Evolutionary conservation across 768 basidiomycete genomes (phyloP).

Genomic region (Termitomyces sp.): DNA sequence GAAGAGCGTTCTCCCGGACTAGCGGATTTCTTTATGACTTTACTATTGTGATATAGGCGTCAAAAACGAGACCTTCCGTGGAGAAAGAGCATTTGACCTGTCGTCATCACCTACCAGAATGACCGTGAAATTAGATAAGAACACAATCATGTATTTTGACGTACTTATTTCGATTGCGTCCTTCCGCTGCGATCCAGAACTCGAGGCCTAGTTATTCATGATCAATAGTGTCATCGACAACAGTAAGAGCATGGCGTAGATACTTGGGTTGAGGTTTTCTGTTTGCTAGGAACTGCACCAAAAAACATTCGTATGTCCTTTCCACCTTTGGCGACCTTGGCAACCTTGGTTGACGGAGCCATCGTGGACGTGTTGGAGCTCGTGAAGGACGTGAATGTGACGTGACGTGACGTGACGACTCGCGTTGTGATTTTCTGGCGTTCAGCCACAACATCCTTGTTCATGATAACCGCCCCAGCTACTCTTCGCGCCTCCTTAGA

Average conservation of each 20-base stretch:
- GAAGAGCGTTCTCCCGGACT: not conserved
- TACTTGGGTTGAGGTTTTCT: slow-evolving; percentile 8
- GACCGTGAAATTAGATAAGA: not conserved
- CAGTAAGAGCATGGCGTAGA: not conserved
- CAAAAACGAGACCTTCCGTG: not conserved
- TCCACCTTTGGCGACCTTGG: slow-evolving; percentile 25
- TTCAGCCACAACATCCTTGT: slow-evolving; percentile 1
- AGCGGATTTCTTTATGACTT: slow-evolving; percentile 1
- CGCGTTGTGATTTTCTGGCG: not conserved
- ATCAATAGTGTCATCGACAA: not conserved
- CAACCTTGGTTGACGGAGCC: slow-evolving; percentile 19
- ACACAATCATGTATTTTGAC: not conserved
- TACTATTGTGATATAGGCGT: not conserved
- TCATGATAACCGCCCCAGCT: slow-evolving; percentile 47
- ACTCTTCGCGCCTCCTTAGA: slow-evolving; percentile 64
- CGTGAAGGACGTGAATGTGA: slow-evolving; percentile 2
- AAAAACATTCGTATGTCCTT: slow-evolving; percentile 40
- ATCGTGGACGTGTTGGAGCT: slow-evolving; percentile 4
- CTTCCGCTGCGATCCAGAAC: slow-evolving; percentile 14
- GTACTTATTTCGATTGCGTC: slow-evolving; percentile 26
- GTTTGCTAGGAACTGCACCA: slow-evolving; percentile 15
- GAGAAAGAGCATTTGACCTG: not conserved
- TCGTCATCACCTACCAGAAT: not conserved
- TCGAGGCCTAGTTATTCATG: slow-evolving; percentile 4
- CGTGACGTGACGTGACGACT: slow-evolving; percentile 3